These are phyloP conservation scores for Dianthus caryophyllus DNA, from an alignment of 148 eudicot species.

Conservation along the genomic window DNA sequence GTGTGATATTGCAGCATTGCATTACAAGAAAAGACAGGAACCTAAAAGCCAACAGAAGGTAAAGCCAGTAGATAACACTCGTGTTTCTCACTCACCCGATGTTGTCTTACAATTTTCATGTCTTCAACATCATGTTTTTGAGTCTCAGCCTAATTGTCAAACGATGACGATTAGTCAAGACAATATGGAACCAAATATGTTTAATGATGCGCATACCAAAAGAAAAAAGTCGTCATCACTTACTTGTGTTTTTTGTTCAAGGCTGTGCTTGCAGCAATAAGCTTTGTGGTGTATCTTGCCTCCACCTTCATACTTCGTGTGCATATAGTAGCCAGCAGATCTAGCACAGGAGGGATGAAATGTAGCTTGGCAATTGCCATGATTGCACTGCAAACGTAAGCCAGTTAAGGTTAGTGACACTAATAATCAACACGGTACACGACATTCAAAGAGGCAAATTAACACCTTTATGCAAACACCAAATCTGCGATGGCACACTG, in stretches of 20 bases:
- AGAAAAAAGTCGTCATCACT: neutral
- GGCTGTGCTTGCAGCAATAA: slow-evolving; percentile 86
- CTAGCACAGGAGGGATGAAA: slow-evolving; percentile 95
- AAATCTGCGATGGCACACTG: slow-evolving; percentile 56
- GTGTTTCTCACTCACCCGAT: slow-evolving; percentile 66
- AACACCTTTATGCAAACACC: slow-evolving; percentile 93
- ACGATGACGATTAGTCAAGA: slow-evolving; percentile 2
- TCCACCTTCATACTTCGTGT: slow-evolving; percentile 42
- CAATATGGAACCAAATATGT: slow-evolving; percentile 3
- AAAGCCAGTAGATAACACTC: neutral
- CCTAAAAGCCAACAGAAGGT: neutral
- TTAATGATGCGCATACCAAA: neutral
- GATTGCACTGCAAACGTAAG: slow-evolving; percentile 67
- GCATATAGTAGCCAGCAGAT: slow-evolving; percentile 79
- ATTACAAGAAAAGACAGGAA: neutral
- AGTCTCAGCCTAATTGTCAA: slow-evolving; percentile 51
- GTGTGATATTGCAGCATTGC: neutral
- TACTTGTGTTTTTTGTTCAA: slow-evolving; percentile 88
- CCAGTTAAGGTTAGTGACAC: slow-evolving; percentile 10
- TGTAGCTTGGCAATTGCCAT: slow-evolving; percentile 75
- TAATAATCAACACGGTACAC: neutral
- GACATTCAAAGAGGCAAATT: neutral
- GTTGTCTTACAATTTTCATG: slow-evolving; percentile 67
- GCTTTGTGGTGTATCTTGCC: slow-evolving; percentile 85
- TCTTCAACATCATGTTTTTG: slow-evolving; percentile 83